phyloP scores from a whole-genome alignment of 176 grass and related monocot genomes.

The Cenchrus fungigraminus region DNA sequence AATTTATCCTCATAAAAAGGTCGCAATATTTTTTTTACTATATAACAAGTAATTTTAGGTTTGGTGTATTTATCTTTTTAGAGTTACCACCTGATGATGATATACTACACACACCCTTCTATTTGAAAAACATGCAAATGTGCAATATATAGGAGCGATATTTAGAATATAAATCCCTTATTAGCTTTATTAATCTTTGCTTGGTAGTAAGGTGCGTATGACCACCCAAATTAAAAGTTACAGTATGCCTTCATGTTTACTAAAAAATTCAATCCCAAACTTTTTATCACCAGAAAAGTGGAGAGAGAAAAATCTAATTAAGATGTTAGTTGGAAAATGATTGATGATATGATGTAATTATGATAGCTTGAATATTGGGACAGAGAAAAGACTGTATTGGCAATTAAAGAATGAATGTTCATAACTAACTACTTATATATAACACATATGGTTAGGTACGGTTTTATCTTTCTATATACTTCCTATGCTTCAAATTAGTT shows the following conservation, averaged over 20 bases:
- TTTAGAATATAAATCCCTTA: neutral
- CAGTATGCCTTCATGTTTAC: neutral
- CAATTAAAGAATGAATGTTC: neutral
- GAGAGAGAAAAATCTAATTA: neutral
- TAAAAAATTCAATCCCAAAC: neutral
- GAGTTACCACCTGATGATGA: no score
- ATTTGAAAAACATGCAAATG: neutral
- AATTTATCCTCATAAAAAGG: neutral
- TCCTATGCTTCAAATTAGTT: no score
- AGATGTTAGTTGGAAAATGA: neutral
- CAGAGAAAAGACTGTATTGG: no score
- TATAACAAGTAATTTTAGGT: neutral
- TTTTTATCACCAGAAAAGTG: neutral
- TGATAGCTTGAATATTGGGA: neutral
- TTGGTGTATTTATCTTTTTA: neutral
- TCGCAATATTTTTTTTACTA: neutral
- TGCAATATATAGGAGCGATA: neutral
- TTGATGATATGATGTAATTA: neutral
- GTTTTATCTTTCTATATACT: neutral
- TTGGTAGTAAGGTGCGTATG: neutral
- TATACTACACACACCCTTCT: no score
- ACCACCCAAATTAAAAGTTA: neutral
- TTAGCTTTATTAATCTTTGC: neutral
- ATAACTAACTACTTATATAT: neutral
- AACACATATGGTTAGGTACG: neutral